Conservation (phyloP, 192 early-diverging fungal species). For the Obelidium mucronatum region DNA sequence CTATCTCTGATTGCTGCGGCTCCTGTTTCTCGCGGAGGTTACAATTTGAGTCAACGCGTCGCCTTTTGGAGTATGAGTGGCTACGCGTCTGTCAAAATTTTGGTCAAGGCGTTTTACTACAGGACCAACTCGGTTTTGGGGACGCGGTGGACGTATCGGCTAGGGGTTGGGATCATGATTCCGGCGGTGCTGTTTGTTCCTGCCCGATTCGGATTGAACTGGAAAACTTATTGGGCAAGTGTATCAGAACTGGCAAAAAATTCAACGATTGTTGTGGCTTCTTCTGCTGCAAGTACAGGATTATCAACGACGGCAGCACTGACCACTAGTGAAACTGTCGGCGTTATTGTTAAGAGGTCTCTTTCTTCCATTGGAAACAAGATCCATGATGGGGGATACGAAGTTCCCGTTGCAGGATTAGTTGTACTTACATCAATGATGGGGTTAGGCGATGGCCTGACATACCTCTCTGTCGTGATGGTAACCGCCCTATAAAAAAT, state of each 20-base stretch:
- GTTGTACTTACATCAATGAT: conserved; percentile 29
- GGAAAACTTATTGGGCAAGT: not conserved
- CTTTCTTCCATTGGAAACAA: not conserved
- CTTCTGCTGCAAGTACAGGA: not conserved
- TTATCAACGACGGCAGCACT: too few species aligned
- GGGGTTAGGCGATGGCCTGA: conserved; percentile 47
- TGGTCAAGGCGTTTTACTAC: conserved; percentile 44
- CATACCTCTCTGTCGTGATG: conserved; percentile 50
- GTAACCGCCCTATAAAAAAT: too few species aligned
- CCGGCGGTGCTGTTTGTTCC: conserved; percentile 41
- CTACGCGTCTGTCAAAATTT: conserved; percentile 40
- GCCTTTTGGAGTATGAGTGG: conserved; percentile 38
- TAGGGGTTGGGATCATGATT: conserved; percentile 40
- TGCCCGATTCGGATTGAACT: conserved; percentile 22
- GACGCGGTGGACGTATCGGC: conserved; percentile 41
- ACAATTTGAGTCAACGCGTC: conserved; percentile 35
- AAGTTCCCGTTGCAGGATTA: conserved; percentile 19
- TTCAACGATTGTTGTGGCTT: not conserved
- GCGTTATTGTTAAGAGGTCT: not conserved
- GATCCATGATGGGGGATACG: conserved; percentile 17
- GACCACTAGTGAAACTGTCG: too few species aligned
- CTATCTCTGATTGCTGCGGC: conserved; percentile 47
- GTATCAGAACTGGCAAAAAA: not conserved
- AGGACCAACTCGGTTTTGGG: conserved; percentile 41
- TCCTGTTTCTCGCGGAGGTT: conserved; percentile 34